phyloP scores from a whole-genome alignment of 164 flowering plant species.

The Stephania japonica region DNA sequence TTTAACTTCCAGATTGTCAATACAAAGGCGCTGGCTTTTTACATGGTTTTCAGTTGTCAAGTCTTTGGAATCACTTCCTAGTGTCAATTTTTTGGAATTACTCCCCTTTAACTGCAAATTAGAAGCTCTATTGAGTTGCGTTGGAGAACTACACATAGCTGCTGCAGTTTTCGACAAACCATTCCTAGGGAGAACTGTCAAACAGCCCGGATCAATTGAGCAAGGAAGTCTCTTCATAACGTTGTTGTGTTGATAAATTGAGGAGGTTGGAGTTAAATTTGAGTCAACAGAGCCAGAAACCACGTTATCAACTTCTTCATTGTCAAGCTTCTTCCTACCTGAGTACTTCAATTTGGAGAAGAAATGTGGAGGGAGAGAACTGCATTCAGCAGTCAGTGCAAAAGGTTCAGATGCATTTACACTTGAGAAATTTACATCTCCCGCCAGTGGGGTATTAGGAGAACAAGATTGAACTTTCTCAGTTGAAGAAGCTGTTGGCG shows the following conservation, averaged over 20 bases:
- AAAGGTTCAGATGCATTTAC: not conserved
- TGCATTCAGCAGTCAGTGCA: slow-evolving; percentile 12
- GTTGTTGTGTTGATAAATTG: slow-evolving; percentile 11
- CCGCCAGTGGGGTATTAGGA: slow-evolving; percentile 8
- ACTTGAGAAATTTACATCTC: slow-evolving; percentile 9
- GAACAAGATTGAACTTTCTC: slow-evolving; percentile 29
- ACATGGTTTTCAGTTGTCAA: slow-evolving; percentile 14
- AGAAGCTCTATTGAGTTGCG: slow-evolving; percentile 16
- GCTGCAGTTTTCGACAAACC: not conserved
- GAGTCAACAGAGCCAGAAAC: slow-evolving; percentile 20
- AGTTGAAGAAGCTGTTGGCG: slow-evolving; percentile 12
- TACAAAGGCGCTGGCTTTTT: slow-evolving; percentile 6
- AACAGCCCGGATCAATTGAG: slow-evolving; percentile 14
- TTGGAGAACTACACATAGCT: slow-evolving; percentile 1
- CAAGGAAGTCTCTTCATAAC: slow-evolving; percentile 23
- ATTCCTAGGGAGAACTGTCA: slow-evolving; percentile 1
- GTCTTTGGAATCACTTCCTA: slow-evolving; percentile 10
- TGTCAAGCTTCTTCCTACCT: slow-evolving; percentile 13
- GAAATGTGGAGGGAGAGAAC: slow-evolving; percentile 11
- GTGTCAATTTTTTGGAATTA: slow-evolving; percentile 9
- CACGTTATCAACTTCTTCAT: slow-evolving; percentile 16
- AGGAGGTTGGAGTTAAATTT: slow-evolving; percentile 7
- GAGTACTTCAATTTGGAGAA: slow-evolving; percentile 17
- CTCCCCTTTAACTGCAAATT: slow-evolving; percentile 22
- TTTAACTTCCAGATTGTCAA: slow-evolving; percentile 18